A percentile compares a stretch with the other conserved stretches of the same genome.
Evolutionary conservation across 78 protist genomes (phyloP).

Genomic region (Polysphondylium violaceum): DNA sequence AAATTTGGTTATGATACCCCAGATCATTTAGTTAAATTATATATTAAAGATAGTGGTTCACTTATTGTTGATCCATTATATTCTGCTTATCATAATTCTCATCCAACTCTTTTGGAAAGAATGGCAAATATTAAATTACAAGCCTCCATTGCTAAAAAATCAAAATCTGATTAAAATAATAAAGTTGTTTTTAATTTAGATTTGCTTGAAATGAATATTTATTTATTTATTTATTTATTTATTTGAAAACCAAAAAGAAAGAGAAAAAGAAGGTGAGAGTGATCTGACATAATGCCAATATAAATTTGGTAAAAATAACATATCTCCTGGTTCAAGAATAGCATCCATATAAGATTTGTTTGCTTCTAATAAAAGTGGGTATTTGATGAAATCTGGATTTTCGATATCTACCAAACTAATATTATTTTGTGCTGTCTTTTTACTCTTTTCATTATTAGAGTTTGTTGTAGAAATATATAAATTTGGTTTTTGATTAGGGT

Average conservation of each 20-base stretch:
- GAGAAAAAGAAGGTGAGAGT: conserved; percentile 48
- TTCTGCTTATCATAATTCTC: conserved; percentile 65
- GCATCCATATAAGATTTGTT: conserved; percentile 17
- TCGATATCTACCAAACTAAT: conserved; percentile 71
- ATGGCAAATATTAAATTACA: conserved; percentile 12
- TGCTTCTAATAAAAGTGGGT: conserved; percentile 36
- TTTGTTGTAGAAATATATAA: conserved; percentile 1
- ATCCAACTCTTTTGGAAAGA: conserved; percentile 77
- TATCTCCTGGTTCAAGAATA: conserved; percentile 73
- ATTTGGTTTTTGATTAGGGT: neutral
- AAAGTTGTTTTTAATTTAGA: no score
- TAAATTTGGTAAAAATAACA: conserved; percentile 75
- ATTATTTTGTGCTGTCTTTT: conserved; percentile 36
- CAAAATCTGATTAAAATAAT: no score
- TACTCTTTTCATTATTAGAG: neutral
- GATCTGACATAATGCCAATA: conserved; percentile 79
- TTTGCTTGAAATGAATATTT: no score
- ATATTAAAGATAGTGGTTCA: conserved; percentile 33
- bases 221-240: neutral
- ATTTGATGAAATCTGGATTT: conserved; percentile 9
- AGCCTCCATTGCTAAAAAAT: neutral
- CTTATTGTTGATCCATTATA: conserved; percentile 57
- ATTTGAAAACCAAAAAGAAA: conserved; percentile 63
- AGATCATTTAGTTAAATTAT: conserved; percentile 39
- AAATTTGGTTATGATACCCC: conserved; percentile 24